Evolutionary conservation across 2,329 filamentous ascomycete genomes (phyloP), one percentile per base, ranked within the genome.

Genomic region (Ophiostoma novo-ulmi): DNA sequence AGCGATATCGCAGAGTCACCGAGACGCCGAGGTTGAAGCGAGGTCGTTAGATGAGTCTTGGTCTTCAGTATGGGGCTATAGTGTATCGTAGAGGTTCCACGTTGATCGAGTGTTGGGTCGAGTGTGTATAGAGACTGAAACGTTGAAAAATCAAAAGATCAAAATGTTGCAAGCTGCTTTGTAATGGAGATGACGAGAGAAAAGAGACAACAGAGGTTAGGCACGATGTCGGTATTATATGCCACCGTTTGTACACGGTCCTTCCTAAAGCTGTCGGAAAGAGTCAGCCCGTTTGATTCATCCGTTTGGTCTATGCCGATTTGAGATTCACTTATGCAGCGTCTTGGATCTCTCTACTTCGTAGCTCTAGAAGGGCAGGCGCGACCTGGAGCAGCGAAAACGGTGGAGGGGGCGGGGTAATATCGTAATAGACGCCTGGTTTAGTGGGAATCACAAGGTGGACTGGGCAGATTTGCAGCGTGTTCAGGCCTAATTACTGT

Each of bases 331-430:
- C 58, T 17, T 63, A 63, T 35, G 1, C 58, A 36, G 58, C 58
- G 26, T 14, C 58, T 63, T 63, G 58, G 58, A 61, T 35, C 55
- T 58, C 6, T 58, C 17, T 39, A 11, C 38, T 39, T 39, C 10
- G 11, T 10, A 39, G 38, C 38, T 39, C 11, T 13, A 6, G 44
- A 13, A n/a, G 44, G 26, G 55, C 55, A 61, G 52, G 7, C 55
- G 22, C 55, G 55, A 61, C 14, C 26, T n/a, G 6, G 55, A 22
- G 55, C 55, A 10, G 58, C 31, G 31, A 63, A 13, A 39, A 39
- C 36, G 17, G 63, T 38, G 35, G 63, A 65, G 63, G 63, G 63
- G 63, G 63, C 63, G 63, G 63, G 63, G 63, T 65, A 65, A 39
- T 65, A 65, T 6, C 6, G 35, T 39, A 36, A 64, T 20, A 36